Conservation (phyloP, 352 stramenopile species). For the Phytophthora boehmeriae region DNA sequence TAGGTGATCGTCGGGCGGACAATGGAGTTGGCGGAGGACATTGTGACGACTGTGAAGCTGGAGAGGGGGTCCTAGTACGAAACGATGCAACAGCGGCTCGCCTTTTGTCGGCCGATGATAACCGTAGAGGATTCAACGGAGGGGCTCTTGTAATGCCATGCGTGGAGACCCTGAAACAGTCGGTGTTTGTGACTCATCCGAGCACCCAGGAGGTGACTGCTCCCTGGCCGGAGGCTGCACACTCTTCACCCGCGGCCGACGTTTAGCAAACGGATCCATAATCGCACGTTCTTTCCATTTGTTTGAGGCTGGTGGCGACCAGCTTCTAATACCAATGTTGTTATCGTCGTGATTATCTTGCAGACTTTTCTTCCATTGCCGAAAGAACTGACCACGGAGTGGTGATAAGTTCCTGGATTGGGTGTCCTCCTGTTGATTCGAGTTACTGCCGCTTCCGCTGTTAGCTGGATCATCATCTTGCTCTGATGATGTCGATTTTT, state of each 20-base stretch:
- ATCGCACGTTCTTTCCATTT: slow-evolving; percentile 80
- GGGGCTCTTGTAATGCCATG: slow-evolving; percentile 4
- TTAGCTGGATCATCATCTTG: slow-evolving; percentile 23
- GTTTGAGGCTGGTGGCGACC: slow-evolving; percentile 42
- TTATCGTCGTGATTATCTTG: slow-evolving; percentile 24
- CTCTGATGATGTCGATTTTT: slow-evolving; percentile 3
- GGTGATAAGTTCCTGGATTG: slow-evolving; percentile 9
- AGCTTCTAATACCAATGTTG: slow-evolving; percentile 16
- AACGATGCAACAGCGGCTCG: slow-evolving; percentile 8
- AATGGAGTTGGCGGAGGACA: slow-evolving; percentile 13
- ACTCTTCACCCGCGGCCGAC: slow-evolving; percentile 24
- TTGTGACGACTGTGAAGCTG: too few species aligned
- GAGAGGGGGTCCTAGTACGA: not conserved
- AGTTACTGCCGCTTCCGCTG: slow-evolving; percentile 19
- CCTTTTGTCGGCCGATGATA: slow-evolving; percentile 27
- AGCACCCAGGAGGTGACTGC: slow-evolving; percentile 1
- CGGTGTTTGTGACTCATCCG: slow-evolving; percentile 1
- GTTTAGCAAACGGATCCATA: slow-evolving; percentile 73
- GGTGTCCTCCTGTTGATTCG: slow-evolving; percentile 34
- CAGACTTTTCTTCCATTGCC: slow-evolving; percentile 54
- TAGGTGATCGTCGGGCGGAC: slow-evolving; percentile 6
- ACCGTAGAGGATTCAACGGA: slow-evolving; percentile 27
- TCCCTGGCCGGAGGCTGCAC: slow-evolving; percentile 2
- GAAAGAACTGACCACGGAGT: slow-evolving; percentile 52
- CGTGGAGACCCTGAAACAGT: slow-evolving; percentile 14